These are phyloP conservation scores for Eutypella sp. DNA, from an alignment of 2,329 filamentous ascomycete species.

Conservation along the genomic window DNA sequence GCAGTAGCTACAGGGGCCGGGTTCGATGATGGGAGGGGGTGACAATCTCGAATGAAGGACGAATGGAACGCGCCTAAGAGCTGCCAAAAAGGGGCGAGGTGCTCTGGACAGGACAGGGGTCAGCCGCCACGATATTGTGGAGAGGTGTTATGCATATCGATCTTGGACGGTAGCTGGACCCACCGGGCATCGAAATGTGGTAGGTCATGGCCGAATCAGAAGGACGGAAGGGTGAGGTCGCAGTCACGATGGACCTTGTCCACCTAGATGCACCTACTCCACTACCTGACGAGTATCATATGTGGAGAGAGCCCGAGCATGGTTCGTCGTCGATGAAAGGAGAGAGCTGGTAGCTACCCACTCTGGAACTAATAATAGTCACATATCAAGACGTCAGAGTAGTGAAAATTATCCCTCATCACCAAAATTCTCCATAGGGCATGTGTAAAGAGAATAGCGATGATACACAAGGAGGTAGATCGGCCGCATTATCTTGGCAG, in stretches of 20 bases:
- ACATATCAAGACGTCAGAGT: no score
- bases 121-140: not conserved
- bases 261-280: not conserved
- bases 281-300: not conserved
- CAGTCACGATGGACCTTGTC: not conserved
- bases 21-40: not conserved
- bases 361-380: no score
- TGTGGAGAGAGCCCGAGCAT: not conserved
- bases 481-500: no score
- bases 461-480: no score
- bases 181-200: not conserved
- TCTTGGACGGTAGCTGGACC: not conserved
- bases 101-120: not conserved
- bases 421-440: no score
- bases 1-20: not conserved
- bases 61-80: not conserved
- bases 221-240: not conserved
- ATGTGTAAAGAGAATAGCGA: no score
- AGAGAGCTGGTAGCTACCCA: not conserved
- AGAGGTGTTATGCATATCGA: not conserved
- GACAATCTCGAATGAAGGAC: not conserved
- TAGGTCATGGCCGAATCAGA: not conserved
- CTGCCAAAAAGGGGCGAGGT: not conserved
- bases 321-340: not conserved
- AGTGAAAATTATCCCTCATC: no score